phyloP scores from a whole-genome alignment of 352 stramenopile genomes.

The Phytophthora tubulina region DNA sequence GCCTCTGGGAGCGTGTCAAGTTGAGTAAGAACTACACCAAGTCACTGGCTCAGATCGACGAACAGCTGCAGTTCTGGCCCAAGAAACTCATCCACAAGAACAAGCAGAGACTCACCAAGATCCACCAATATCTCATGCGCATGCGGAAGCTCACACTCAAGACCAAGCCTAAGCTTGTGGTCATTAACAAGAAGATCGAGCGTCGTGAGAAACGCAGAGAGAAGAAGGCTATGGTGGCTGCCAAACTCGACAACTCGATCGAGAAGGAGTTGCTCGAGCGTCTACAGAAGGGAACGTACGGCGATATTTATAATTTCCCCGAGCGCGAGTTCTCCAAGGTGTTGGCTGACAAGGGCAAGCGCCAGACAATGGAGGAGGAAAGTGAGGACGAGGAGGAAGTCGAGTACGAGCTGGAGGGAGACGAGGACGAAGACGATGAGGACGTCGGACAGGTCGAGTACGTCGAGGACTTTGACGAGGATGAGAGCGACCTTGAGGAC shows the following conservation, averaged over 20 bases:
- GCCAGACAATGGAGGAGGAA: slow-evolving; percentile 94
- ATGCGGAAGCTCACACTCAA: slow-evolving; percentile 98
- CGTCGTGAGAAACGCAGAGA: slow-evolving; percentile 95
- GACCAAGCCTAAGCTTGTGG: slow-evolving; percentile 93
- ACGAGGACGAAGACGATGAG: slow-evolving; percentile 59
- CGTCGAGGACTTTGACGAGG: slow-evolving; percentile 92
- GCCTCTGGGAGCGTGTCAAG: slow-evolving; percentile 98
- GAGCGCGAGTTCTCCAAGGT: slow-evolving; percentile 93
- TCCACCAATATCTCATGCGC: slow-evolving; percentile 99
- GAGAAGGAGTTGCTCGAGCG: slow-evolving; percentile 98
- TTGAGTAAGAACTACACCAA: slow-evolving; percentile 98
- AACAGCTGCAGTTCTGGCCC: slow-evolving; percentile 98
- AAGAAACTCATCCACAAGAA: slow-evolving; percentile 98
- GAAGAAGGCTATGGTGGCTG: slow-evolving; percentile 96
- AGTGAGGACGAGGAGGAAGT: slow-evolving; percentile 80
- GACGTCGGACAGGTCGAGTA: slow-evolving; percentile 77
- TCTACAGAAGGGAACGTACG: slow-evolving; percentile 98
- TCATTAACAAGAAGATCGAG: slow-evolving; percentile 97
- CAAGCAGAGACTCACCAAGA: slow-evolving; percentile 99
- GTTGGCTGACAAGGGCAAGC: slow-evolving; percentile 80
- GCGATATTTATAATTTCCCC: slow-evolving; percentile 99
- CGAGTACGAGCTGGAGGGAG: slow-evolving; percentile 60
- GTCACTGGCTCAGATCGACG: slow-evolving; percentile 94
- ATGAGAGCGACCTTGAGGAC: slow-evolving; percentile 93
- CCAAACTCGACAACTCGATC: slow-evolving; percentile 96